phyloP scores from a whole-genome alignment of 176 grass and related monocot species.

The Secale cereale region DNA sequence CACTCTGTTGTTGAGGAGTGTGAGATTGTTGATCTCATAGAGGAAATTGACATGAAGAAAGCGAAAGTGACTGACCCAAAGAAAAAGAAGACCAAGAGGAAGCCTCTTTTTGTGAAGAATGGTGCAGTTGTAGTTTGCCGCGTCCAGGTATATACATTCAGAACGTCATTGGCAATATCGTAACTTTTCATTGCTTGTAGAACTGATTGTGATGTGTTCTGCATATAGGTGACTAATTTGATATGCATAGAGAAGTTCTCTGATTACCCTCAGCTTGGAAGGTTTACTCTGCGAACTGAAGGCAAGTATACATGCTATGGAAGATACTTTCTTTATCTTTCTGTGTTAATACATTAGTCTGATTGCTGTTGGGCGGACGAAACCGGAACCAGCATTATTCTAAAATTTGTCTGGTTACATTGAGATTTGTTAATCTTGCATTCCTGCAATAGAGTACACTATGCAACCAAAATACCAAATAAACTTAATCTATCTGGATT shows the following conservation, averaged over 20 bases:
- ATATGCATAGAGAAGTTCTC: slow-evolving; percentile 94
- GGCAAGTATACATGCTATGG: slow-evolving; percentile 36
- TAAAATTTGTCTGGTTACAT: background rate
- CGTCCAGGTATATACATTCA: slow-evolving; percentile 59
- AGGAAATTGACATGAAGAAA: slow-evolving; percentile 88
- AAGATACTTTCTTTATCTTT: background rate
- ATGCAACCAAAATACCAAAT: background rate
- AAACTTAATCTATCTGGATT: background rate
- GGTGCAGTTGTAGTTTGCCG: slow-evolving; percentile 90
- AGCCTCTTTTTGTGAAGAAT: slow-evolving; percentile 97
- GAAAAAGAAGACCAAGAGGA: slow-evolving; percentile 79
- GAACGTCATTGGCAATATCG: background rate
- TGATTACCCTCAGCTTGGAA: slow-evolving; percentile 88
- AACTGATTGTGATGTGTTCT: slow-evolving; percentile 24
- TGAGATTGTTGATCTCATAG: slow-evolving; percentile 97
- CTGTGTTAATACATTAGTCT: background rate
- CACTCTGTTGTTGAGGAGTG: slow-evolving; percentile 94
- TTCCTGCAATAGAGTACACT: background rate
- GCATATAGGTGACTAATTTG: slow-evolving; percentile 69
- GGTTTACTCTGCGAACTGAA: slow-evolving; percentile 94
- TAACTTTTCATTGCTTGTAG: background rate
- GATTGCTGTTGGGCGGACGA: background rate
- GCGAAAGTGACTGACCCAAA: slow-evolving; percentile 71
- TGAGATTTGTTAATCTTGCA: background rate
- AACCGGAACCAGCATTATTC: background rate